Conservation (phyloP, 768 basidiomycete genomes). For the Tulasnella sp. region DNA sequence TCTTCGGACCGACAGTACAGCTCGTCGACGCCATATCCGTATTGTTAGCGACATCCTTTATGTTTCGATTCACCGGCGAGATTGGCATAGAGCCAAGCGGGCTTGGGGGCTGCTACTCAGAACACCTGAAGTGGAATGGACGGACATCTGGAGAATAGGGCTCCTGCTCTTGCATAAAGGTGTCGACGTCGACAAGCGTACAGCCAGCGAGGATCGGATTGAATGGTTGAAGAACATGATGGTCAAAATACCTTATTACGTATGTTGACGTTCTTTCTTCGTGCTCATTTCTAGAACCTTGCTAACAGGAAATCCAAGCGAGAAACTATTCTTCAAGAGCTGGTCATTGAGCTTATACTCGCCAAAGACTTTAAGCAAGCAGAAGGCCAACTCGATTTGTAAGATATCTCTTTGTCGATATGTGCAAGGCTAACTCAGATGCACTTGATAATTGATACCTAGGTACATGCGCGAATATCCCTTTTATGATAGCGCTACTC, state of each 20-base stretch:
- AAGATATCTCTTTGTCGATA: conserved; percentile 35
- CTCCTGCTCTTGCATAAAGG: conserved; percentile 45
- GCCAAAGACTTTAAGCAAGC: conserved; percentile 61
- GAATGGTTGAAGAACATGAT: conserved; percentile 61
- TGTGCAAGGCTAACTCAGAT: not conserved
- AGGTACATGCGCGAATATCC: conserved; percentile 87
- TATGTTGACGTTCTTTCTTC: conserved; percentile 43
- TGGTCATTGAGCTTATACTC: conserved; percentile 63
- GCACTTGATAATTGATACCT: conserved; percentile 22
- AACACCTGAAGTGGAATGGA: conserved; percentile 78
- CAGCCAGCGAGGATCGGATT: conserved; percentile 17
- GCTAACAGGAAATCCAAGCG: conserved; percentile 46
- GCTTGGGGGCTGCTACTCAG: conserved; percentile 72
- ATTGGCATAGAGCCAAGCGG: conserved; percentile 58
- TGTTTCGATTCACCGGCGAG: conserved; percentile 62
- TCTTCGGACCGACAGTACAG: not conserved
- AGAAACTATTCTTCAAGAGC: conserved; percentile 69
- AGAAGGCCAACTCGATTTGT: conserved; percentile 84
- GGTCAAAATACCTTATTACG: conserved; percentile 64
- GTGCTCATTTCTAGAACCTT: not conserved
- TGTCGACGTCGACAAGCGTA: conserved; percentile 39
- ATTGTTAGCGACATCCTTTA: conserved; percentile 73
- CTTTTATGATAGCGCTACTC: conserved; percentile 71
- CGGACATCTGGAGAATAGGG: conserved; percentile 63
- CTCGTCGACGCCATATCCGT: conserved; percentile 51